A percentile compares a stretch with the other conserved stretches of the same genome.
phyloP scores from a whole-genome alignment of 306 rosid genomes.

The Rosa chinensis region DNA sequence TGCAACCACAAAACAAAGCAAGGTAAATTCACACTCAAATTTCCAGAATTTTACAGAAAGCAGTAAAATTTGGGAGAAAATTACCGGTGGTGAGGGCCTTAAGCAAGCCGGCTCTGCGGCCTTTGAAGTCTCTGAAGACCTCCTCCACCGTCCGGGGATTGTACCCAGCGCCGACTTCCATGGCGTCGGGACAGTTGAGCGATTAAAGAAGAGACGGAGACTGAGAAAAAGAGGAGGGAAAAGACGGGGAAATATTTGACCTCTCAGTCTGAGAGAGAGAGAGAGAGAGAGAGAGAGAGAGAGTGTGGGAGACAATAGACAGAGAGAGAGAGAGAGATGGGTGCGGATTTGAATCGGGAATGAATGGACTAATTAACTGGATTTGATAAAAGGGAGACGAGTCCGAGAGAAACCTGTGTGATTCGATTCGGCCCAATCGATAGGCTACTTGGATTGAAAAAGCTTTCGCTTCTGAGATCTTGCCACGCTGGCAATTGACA shows the following conservation, averaged over 20 bases:
- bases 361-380: slow-evolving; percentile 28
- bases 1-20: slow-evolving; percentile 22
- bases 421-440: slow-evolving; percentile 9
- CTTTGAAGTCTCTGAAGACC: slow-evolving; percentile 64
- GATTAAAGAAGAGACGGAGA: not conserved
- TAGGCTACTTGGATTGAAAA: not conserved
- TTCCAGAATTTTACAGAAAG: not conserved
- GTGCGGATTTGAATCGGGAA: slow-evolving; percentile 53
- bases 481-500: not conserved
- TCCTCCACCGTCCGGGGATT: slow-evolving; percentile 60
- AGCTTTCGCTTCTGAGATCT: not conserved
- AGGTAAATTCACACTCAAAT: slow-evolving; percentile 1
- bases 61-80: not conserved
- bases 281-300: not conserved
- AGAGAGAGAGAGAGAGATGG: not conserved
- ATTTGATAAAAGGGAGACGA: slow-evolving; percentile 34
- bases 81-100: slow-evolving; percentile 69
- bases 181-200: slow-evolving; percentile 14
- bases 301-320: not conserved
- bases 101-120: slow-evolving; percentile 62
- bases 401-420: slow-evolving; percentile 24
- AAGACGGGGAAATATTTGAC: slow-evolving; percentile 45
- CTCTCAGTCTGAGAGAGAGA: slow-evolving; percentile 6
- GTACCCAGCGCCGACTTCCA: slow-evolving; percentile 45
- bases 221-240: slow-evolving; percentile 52